Conservation (phyloP, 257 asterid species). For the Fraxinus cuspidata region DNA sequence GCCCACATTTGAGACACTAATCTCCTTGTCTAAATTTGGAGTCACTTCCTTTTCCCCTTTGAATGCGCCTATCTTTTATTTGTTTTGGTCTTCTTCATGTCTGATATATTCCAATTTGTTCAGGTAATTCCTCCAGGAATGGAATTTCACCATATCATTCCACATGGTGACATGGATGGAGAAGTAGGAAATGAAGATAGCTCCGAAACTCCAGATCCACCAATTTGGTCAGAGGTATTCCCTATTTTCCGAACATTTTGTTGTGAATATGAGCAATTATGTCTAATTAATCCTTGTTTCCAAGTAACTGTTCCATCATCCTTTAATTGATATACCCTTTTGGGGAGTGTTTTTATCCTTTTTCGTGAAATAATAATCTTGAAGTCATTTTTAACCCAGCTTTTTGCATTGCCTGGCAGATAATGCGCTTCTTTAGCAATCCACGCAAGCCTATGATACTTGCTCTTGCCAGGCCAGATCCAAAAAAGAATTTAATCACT, state of each 20-base stretch:
- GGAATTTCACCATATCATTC: conserved; percentile 71
- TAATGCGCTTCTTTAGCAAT: conserved; percentile 82
- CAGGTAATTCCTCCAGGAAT: conserved; percentile 93
- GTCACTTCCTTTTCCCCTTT: conserved; percentile 3
- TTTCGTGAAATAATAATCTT: background rate
- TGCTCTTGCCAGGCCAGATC: conserved; percentile 93
- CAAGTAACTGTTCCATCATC: background rate
- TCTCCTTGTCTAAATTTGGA: background rate
- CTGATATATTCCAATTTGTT: conserved; percentile 8
- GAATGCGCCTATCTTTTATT: background rate
- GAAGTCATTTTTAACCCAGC: background rate
- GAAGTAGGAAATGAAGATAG: conserved; percentile 51
- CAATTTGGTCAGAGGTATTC: conserved; percentile 77
- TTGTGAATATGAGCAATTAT: conserved; percentile 9
- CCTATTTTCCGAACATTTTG: conserved; percentile 20
- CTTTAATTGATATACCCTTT: background rate
- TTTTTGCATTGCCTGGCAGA: conserved; percentile 38
- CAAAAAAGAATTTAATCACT: conserved; percentile 77
- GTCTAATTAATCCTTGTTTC: conserved; percentile 10
- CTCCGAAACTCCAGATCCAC: conserved; percentile 53
- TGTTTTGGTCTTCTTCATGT: conserved; percentile 12
- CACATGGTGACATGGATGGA: conserved; percentile 57
- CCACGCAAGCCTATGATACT: conserved; percentile 89
- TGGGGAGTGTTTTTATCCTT: conserved; percentile 16
- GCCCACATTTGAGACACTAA: background rate